A percentile compares a stretch with the other conserved stretches of the same genome.
Evolutionary conservation across 169 alveolate genomes (phyloP).

Genomic region (Haemoproteus tartakovskyi): DNA sequence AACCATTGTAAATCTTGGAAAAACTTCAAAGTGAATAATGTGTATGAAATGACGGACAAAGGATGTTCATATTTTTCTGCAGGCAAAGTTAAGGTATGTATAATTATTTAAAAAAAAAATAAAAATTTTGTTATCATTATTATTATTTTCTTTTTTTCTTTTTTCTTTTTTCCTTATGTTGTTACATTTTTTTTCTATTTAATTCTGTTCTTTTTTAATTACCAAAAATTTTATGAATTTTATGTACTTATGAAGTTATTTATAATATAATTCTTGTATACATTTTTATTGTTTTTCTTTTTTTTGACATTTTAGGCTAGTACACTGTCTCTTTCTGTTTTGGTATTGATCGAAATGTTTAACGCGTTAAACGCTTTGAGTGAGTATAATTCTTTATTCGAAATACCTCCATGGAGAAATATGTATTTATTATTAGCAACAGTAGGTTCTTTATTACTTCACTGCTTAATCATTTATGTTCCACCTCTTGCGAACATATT

Average conservation of each 20-base stretch:
- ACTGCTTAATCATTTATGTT: conserved; percentile 91
- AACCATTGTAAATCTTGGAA: conserved; percentile 85
- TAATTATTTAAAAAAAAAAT: background rate
- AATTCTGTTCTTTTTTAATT: too few relatives aligned
- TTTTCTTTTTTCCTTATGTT: background rate
- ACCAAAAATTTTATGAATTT: too few relatives aligned
- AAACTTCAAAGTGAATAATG: conserved; percentile 78
- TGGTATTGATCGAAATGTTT: conserved; percentile 97
- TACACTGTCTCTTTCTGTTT: conserved; percentile 93
- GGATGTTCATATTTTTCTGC: conserved; percentile 95
- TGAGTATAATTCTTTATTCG: conserved; percentile 93
- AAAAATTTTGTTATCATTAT: background rate
- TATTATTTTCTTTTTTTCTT: background rate
- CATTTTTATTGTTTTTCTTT: too few relatives aligned
- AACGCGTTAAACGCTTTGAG: conserved; percentile 98
- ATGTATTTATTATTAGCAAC: conserved; percentile 93
- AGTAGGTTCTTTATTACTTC: conserved; percentile 86
- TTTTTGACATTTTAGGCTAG: conserved; percentile 80
- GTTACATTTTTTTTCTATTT: too few relatives aligned
- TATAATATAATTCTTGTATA: too few relatives aligned
- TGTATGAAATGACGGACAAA: conserved; percentile 84
- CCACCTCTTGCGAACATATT: conserved; percentile 91
- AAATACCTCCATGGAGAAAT: conserved; percentile 96
- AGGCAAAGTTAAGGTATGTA: conserved; percentile 91
- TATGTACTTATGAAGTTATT: too few relatives aligned